These are phyloP conservation scores for Glaciozyma martinii DNA, from an alignment of 768 basidiomycete genomes.

Conservation along the genomic window DNA sequence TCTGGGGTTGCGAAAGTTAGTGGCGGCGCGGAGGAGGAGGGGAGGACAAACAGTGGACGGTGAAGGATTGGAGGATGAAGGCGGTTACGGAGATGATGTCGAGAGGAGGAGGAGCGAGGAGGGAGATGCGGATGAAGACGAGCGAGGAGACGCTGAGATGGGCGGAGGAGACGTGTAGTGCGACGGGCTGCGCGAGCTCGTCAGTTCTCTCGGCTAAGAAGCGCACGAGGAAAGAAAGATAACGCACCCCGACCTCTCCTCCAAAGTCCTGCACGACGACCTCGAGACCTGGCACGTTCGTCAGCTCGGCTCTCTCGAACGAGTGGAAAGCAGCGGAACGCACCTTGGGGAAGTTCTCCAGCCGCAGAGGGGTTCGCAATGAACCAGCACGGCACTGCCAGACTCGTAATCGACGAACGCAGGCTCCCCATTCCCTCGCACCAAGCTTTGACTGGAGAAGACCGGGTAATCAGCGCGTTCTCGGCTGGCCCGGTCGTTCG, in stretches of 20 bases:
- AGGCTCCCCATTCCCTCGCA: slow-evolving; percentile 8
- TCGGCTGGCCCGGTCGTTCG: no score
- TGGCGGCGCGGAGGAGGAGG: no score
- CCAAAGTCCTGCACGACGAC: not conserved
- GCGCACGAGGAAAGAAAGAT: not conserved
- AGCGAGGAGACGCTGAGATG: slow-evolving; percentile 24
- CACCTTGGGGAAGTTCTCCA: slow-evolving; percentile 17
- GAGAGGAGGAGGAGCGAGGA: slow-evolving; percentile 17
- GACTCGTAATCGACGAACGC: slow-evolving; percentile 1
- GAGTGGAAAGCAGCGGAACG: not conserved
- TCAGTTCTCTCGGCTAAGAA: not conserved
- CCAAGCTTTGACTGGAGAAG: not conserved
- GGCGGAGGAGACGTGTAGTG: slow-evolving; percentile 14
- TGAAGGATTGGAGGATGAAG: slow-evolving; percentile 15
- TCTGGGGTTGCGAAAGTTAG: not conserved
- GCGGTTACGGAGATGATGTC: slow-evolving; percentile 23
- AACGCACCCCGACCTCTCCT: not conserved
- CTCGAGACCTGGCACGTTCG: not conserved
- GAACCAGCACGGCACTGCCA: slow-evolving; percentile 4
- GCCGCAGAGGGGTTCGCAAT: slow-evolving; percentile 16
- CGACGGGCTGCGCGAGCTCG: slow-evolving; percentile 1
- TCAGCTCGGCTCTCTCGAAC: not conserved
- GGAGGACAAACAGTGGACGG: slow-evolving; percentile 8
- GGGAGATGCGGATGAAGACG: slow-evolving; percentile 12
- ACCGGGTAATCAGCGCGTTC: not conserved